Percentiles rank a stretch among this genome's conserved stretches.
Evolutionary conservation across 1,284 basidiomycete species (phyloP).

Genomic region (Ustilago cynodontis): DNA sequence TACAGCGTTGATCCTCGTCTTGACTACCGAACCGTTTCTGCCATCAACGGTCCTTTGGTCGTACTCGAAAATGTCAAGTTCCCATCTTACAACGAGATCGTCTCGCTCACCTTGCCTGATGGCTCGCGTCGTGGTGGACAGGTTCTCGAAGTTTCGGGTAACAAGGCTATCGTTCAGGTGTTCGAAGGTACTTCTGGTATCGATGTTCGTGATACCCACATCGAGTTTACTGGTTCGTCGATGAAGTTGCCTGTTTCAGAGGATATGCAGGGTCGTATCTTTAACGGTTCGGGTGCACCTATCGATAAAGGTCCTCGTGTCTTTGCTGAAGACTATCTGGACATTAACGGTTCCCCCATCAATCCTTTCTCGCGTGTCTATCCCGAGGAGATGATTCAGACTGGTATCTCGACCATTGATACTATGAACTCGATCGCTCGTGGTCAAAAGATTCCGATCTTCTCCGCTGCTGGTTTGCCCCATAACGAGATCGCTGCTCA

Average conservation of each 20-base stretch:
- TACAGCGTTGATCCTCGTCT: conserved; percentile 82
- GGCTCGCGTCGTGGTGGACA: conserved; percentile 95
- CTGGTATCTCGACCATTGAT: conserved; percentile 89
- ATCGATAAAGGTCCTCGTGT: conserved; percentile 99
- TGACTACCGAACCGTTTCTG: conserved; percentile 94
- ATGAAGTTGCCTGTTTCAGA: conserved; percentile 99
- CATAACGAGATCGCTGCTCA: conserved; percentile 99
- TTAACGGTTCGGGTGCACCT: conserved; percentile 97
- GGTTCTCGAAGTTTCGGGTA: conserved; percentile 97
- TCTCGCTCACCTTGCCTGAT: conserved; percentile 94
- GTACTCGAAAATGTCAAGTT: conserved; percentile 99
- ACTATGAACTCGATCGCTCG: conserved; percentile 92
- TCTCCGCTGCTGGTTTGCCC: conserved; percentile 97
- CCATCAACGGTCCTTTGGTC: conserved; percentile 91
- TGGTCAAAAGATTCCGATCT: conserved; percentile 99
- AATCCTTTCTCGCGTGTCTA: conserved; percentile 99
- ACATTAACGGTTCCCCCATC: conserved; percentile 99
- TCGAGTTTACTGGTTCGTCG: conserved; percentile 96
- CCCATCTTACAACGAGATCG: conserved; percentile 99
- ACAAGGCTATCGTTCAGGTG: conserved; percentile 97
- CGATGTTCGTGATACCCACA: conserved; percentile 95
- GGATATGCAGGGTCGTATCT: conserved; percentile 98
- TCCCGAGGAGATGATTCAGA: conserved; percentile 99
- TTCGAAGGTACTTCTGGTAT: conserved; percentile 99
- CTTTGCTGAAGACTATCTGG: conserved; percentile 98